These are phyloP conservation scores for Thymus mandschuricus DNA, from an alignment of 257 asterid genomes.

Conservation along the genomic window DNA sequence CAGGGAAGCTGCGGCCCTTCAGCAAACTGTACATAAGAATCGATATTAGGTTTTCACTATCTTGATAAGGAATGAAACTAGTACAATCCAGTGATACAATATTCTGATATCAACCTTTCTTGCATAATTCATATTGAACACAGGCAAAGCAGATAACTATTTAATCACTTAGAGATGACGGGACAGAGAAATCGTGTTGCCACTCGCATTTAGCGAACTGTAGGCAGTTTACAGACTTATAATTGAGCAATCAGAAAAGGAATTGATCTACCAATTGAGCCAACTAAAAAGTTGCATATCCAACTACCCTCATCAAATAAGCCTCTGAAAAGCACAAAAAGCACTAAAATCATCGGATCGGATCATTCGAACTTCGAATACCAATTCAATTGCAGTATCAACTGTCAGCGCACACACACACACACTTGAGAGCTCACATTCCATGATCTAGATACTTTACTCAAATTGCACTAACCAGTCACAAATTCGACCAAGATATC, in stretches of 20 bases:
- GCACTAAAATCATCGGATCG: constrained; percentile 23
- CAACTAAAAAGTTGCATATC: background rate
- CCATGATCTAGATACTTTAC: constrained; percentile 5
- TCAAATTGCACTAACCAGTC: constrained; percentile 6
- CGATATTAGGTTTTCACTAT: constrained; percentile 2
- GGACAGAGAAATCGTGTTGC: background rate
- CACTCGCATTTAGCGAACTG: background rate
- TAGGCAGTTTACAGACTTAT: background rate
- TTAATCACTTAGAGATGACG: background rate
- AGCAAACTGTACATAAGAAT: constrained; percentile 61
- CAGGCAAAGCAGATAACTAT: background rate
- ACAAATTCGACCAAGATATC: constrained; percentile 17
- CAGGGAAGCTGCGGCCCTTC: constrained; percentile 98
- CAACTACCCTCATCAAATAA: background rate
- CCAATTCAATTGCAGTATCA: constrained; percentile 23
- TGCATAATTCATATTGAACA: constrained; percentile 4
- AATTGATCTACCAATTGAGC: constrained; percentile 9
- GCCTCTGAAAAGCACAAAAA: constrained; percentile 11
- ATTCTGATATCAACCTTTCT: background rate
- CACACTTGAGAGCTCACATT: background rate
- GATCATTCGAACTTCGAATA: background rate
- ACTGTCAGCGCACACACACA: background rate
- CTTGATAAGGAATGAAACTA: constrained; percentile 20
- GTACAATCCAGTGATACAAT: background rate
- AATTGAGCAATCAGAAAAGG: constrained; percentile 2